Evolutionary conservation across 305 asterid species (phyloP).

Genomic region (Fraxinus xanthoxyloides): DNA sequence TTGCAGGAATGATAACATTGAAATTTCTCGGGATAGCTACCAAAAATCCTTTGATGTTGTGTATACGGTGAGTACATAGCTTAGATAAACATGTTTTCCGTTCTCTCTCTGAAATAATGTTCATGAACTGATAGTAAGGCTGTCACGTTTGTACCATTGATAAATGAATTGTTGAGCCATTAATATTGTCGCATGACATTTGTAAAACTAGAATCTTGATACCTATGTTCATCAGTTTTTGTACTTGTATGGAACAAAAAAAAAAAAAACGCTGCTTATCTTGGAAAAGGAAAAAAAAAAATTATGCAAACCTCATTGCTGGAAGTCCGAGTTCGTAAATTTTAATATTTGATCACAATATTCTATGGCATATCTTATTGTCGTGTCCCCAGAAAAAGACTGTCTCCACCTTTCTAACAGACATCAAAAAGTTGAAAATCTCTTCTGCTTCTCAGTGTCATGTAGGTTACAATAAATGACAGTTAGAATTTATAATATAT

Average conservation of each 20-base stretch:
- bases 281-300: background rate
- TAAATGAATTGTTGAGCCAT: background rate
- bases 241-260: background rate
- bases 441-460: conserved; percentile 3
- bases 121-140: background rate
- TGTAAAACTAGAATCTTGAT: background rate
- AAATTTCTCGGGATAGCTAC: conserved; percentile 66
- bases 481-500: background rate
- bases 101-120: background rate
- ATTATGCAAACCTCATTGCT: background rate
- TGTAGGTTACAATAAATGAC: background rate
- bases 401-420: background rate
- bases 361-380: background rate
- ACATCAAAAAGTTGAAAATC: background rate
- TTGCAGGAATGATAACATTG: conserved; percentile 78
- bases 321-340: background rate
- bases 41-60: conserved; percentile 73
- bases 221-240: background rate
- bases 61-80: conserved; percentile 53
- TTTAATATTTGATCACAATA: background rate
- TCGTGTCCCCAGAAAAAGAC: background rate
- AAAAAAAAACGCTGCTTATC: background rate
- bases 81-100: conserved; percentile 1
- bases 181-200: background rate
- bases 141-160: conserved; percentile 1